Evolutionary conservation across 2,329 filamentous ascomycete species (phyloP).

Genomic region (Dendryphion nanum): DNA sequence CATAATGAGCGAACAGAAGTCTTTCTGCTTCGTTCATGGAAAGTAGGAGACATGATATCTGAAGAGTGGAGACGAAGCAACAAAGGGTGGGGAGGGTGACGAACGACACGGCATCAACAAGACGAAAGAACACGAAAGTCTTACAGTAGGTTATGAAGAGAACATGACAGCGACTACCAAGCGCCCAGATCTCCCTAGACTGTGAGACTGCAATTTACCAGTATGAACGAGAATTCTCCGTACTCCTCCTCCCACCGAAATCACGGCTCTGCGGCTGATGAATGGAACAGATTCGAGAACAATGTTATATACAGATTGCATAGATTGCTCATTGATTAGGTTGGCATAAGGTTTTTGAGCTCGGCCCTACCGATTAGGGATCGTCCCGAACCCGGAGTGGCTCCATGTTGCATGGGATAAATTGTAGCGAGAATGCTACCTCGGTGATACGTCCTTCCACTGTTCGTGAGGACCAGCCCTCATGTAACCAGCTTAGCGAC

Average conservation of each 20-base stretch:
- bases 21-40: no score
- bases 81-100: slow-evolving; percentile 7
- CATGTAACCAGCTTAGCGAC: no score
- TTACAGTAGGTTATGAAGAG: slow-evolving; percentile 18
- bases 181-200: slow-evolving; percentile 8
- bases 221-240: slow-evolving; percentile 23
- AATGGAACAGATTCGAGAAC: slow-evolving; percentile 15
- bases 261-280: slow-evolving; percentile 17
- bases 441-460: slow-evolving; percentile 22
- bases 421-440: slow-evolving; percentile 19
- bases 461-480: slow-evolving; percentile 15
- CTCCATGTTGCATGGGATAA: slow-evolving; percentile 26
- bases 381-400: slow-evolving; percentile 17
- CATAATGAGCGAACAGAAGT: slow-evolving; percentile 15
- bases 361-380: slow-evolving; percentile 21
- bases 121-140: slow-evolving; percentile 11
- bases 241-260: slow-evolving; percentile 13
- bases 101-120: slow-evolving; percentile 9
- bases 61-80: slow-evolving; percentile 3
- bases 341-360: slow-evolving; percentile 16
- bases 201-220: slow-evolving; percentile 21
- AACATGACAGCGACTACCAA: slow-evolving; percentile 10
- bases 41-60: no score
- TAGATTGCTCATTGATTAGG: slow-evolving; percentile 34
- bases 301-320: slow-evolving; percentile 21